Evolutionary conservation across 2,329 filamentous ascomycete genomes (phyloP), one percentile per base, ranked within the genome.

Genomic region (Metarhizium guizhouense): DNA sequence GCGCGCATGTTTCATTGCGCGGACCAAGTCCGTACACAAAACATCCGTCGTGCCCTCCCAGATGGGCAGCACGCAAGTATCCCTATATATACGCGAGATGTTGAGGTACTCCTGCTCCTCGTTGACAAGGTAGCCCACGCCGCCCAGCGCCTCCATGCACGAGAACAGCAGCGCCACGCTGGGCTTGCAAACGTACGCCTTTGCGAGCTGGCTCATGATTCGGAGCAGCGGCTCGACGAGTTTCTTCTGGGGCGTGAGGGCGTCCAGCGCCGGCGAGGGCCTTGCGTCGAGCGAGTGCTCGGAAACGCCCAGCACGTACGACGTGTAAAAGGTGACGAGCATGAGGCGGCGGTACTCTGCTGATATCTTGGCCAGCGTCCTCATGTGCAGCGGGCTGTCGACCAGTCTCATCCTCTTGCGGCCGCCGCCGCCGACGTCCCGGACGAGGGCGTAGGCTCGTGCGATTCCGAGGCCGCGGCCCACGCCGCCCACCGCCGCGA

Each of bases 1-100:
- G 29, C 67, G 67, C 0, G 73, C 67, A 38, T 80, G 75, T 58
- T 78, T 79, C 47, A 81, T 56, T 0, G 76, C 74, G 20, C 76
- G 66, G 14, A 79, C 58, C 16, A 77, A 71, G 57, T 80, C 79
- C 1, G 73, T 74, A 4, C 82, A 81, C 55, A 90, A 74, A 6
- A 90, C 84, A 62, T 88, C 85, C 0, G 85, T 88, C 0, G 87
- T 90, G 1, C 86, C 85, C 67, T 88, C 85, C 84, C 85, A 88
- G 51, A 90, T 88, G 14, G 80, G 77, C 52, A 82, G 70, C 3
- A 88, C 86, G 7, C 71, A 74, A 2, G 78, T 81, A 61, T 90
- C 86, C 7, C 87, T 78, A 62, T 83, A 83, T 1, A 89, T 72
- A 6, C 84, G 77, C 0, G 85, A 78, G 3, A 90, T 71, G 62